phyloP scores from a whole-genome alignment of 1,139 yeast species.

The Yarrowia galli region DNA sequence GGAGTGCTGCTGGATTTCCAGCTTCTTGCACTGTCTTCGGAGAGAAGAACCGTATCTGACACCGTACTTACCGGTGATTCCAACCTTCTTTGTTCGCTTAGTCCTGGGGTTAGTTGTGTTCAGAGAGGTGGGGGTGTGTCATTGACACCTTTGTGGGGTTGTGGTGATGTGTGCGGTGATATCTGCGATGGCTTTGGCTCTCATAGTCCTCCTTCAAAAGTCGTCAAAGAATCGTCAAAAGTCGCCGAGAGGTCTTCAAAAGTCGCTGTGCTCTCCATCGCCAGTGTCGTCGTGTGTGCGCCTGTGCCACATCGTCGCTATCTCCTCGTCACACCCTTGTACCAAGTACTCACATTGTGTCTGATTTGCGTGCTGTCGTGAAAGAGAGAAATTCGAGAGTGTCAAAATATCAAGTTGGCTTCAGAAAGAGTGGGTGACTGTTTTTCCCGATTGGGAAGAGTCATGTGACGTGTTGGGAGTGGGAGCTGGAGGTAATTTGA shows the following conservation, averaged over 20 bases:
- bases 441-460: constrained; percentile 21
- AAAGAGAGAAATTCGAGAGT: constrained; percentile 31
- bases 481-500: background rate
- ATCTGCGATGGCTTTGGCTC: background rate
- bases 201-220: background rate
- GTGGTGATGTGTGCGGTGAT: background rate
- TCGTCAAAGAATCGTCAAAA: background rate
- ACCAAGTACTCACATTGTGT: constrained; percentile 38
- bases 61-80: constrained; percentile 99
- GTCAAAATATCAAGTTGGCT: constrained; percentile 32
- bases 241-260: background rate
- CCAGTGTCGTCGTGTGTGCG: constrained; percentile 6
- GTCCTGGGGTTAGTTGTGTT: constrained; percentile 64
- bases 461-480: constrained; percentile 25
- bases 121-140: background rate
- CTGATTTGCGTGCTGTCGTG: constrained; percentile 36
- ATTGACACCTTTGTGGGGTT: background rate
- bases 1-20: constrained; percentile 99
- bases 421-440: constrained; percentile 26
- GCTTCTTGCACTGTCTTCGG: constrained; percentile 99
- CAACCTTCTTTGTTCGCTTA: constrained; percentile 99
- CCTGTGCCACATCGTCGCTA: background rate
- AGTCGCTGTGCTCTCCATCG: background rate
- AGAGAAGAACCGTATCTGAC: constrained; percentile 99
- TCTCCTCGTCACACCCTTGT: constrained; percentile 8